Evolutionary conservation across 768 basidiomycete species (phyloP), one percentile per base, ranked within the genome.

Genomic region (Phaeolepiota aurea): DNA sequence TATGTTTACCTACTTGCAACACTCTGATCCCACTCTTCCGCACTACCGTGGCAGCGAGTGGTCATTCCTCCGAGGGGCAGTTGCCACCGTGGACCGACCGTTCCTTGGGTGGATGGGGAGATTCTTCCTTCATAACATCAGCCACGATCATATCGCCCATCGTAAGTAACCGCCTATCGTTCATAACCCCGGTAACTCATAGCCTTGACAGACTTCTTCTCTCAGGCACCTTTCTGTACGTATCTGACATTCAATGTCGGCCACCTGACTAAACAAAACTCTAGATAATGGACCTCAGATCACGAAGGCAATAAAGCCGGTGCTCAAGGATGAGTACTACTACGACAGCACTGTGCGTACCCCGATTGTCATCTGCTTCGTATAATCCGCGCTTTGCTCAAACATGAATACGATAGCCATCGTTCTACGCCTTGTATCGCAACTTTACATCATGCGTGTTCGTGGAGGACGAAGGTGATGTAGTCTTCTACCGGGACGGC

Each of bases 41-140:
- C 72, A 76, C 47, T 77, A 73, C 48, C 63, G 75, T 20, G 63
- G 61, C 23, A 50, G 43, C 13, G 60, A 68, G 45, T 77, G 74
- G 74, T 64, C 66, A 13, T 76, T 69, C 57, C 58, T 72, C 38
- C 65, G 73, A 1, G 74, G 75, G 3, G 74, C 74, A 11, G 61
- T 68, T 16, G 69, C 70, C 14, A 76, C 75, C 2, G 66, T 77
- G 11, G 74, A 76, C 48, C 56, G 74, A 9, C 62, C 72, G 20
- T 63, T 76, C 40, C 55, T 77, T 11, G 74, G 75, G 12, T 74
- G 68, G 70, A 61, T 62, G 46, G 74, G 74, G 3, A 57, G 69
- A 3, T 73, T 74, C 54, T 76, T 75, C 57, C 63, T 76, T 39
- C 73, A 74, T 52, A 72, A 74, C 44, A 66, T 66, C 57, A 70